Conservation (phyloP, 768 basidiomycete species). For the Cystofilobasidium ferigula region DNA sequence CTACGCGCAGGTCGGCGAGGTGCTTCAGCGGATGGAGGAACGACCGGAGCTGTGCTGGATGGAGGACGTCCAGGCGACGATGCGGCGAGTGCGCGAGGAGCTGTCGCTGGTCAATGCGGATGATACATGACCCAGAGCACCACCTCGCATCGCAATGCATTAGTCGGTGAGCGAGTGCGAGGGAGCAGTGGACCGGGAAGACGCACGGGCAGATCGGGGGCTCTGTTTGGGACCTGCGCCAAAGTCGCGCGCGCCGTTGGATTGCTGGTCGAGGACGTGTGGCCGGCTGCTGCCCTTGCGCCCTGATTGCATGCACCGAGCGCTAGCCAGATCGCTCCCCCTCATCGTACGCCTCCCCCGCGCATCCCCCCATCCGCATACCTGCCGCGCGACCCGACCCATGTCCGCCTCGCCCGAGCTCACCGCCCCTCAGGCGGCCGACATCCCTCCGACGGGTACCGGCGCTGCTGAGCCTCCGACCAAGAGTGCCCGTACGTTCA, state of each 20-base stretch:
- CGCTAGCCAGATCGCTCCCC: not conserved
- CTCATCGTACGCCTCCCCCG: not conserved
- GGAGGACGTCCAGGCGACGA: not conserved
- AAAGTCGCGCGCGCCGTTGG: too few species aligned
- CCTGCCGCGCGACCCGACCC: not conserved
- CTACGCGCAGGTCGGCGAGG: not conserved
- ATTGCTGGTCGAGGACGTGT: too few species aligned
- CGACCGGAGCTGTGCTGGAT: not conserved
- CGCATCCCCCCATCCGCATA: not conserved
- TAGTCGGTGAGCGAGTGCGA: too few species aligned
- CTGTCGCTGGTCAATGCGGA: not conserved
- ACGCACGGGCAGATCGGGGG: too few species aligned
- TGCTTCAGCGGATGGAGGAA: not conserved
- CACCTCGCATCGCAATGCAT: too few species aligned
- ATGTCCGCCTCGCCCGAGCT: not conserved
- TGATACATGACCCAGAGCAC: too few species aligned
- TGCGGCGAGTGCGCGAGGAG: not conserved
- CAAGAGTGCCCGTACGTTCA: conserved; percentile 5
- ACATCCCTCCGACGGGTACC: not conserved
- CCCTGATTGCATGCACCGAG: not conserved
- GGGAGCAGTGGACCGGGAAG: too few species aligned
- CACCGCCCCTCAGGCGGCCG: not conserved
- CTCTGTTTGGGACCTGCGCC: too few species aligned
- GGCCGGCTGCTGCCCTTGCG: not conserved
- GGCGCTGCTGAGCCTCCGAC: not conserved